Percentiles rank a stretch among this genome's conserved stretches.
Evolutionary conservation across 805 yeast genomes (phyloP).

Genomic region (Soucietia sequanensis): DNA sequence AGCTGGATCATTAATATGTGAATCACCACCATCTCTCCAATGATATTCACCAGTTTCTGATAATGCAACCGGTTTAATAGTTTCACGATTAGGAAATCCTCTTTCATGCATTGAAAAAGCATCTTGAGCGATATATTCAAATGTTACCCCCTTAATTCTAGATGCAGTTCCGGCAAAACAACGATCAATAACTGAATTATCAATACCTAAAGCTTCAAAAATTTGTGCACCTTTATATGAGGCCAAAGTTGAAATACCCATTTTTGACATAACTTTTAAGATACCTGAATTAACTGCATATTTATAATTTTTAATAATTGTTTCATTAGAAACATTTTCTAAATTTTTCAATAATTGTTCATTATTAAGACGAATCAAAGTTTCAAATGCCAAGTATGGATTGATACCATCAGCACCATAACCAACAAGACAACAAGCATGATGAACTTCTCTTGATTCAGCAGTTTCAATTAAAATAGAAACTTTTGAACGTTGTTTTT

Average conservation of each 20-base stretch:
- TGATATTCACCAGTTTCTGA: slow-evolving; percentile 98
- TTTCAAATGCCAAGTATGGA: slow-evolving; percentile 92
- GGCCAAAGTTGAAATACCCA: slow-evolving; percentile 98
- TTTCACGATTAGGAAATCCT: slow-evolving; percentile 79
- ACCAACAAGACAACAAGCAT: slow-evolving; percentile 89
- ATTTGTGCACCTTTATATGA: slow-evolving; percentile 99
- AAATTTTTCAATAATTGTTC: slow-evolving; percentile 71
- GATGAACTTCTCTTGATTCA: slow-evolving; percentile 97
- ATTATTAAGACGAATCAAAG: slow-evolving; percentile 76
- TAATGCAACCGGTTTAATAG: slow-evolving; percentile 67
- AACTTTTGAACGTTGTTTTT: slow-evolving; percentile 93
- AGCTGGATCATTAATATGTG: slow-evolving; percentile 90
- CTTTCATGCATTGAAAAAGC: slow-evolving; percentile 91
- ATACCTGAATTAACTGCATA: slow-evolving; percentile 88
- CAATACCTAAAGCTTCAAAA: slow-evolving; percentile 95
- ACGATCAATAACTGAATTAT: slow-evolving; percentile 89
- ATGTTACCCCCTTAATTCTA: slow-evolving; percentile 91
- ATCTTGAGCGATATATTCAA: slow-evolving; percentile 95
- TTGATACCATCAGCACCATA: slow-evolving; percentile 97
- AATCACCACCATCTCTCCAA: slow-evolving; percentile 98
- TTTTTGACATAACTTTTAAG: slow-evolving; percentile 95
- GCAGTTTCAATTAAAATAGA: slow-evolving; percentile 91
- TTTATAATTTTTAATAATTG: slow-evolving; percentile 75
- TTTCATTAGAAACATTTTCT: slow-evolving; percentile 55
- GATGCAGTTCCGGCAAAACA: slow-evolving; percentile 98